A percentile compares a stretch with the other conserved stretches of the same genome.
phyloP scores from a whole-genome alignment of 805 yeast genomes.

The Spathaspora gorwiae region DNA sequence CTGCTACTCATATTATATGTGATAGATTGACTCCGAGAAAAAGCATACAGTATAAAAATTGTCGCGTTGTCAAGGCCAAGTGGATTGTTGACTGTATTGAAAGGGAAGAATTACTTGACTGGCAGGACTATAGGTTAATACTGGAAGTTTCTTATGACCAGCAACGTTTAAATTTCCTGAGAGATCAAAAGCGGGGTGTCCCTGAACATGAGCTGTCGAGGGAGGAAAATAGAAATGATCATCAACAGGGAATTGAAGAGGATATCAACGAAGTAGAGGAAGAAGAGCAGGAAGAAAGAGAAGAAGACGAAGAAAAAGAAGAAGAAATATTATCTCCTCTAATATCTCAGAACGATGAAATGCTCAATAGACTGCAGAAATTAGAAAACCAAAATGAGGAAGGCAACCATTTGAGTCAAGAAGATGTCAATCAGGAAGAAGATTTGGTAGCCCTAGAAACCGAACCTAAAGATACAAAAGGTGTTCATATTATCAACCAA shows the following conservation, averaged over 20 bases:
- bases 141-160: constrained; percentile 55
- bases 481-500: constrained; percentile 6
- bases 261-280: not conserved
- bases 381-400: constrained; percentile 5
- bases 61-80: constrained; percentile 71
- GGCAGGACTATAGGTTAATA: constrained; percentile 63
- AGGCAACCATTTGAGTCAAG: not conserved
- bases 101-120: constrained; percentile 46
- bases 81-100: constrained; percentile 74
- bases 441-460: constrained; percentile 4
- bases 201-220: not conserved
- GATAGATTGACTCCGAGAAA: constrained; percentile 75
- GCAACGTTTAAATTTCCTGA: constrained; percentile 23
- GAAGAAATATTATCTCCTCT: constrained; percentile 8
- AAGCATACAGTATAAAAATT: constrained; percentile 55
- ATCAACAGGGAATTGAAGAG: constrained; percentile 5
- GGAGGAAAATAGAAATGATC: constrained; percentile 1
- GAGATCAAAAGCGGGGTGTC: constrained; percentile 1
- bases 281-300: not conserved
- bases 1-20: constrained; percentile 83
- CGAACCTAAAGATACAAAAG: constrained; percentile 5
- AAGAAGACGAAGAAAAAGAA: constrained; percentile 5
- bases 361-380: constrained; percentile 5
- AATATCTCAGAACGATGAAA: constrained; percentile 8
- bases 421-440: not conserved